phyloP scores from a whole-genome alignment of 257 asterid species.

The Fraxinus cuspidata region DNA sequence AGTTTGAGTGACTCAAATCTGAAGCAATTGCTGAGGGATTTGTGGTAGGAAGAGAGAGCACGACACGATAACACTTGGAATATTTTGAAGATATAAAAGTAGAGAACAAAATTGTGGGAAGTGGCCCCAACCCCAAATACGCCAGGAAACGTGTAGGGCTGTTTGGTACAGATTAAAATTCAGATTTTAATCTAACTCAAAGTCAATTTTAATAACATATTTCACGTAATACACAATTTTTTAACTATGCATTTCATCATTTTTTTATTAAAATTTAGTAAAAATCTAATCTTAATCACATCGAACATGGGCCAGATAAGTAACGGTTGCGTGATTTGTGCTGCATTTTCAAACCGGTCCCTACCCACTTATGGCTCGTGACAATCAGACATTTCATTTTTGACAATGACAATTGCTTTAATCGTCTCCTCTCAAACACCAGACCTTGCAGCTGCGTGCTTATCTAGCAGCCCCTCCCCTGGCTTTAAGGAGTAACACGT shows the following conservation, averaged over 20 bases:
- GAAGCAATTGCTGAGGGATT: no score
- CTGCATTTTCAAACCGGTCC: constrained; percentile 11
- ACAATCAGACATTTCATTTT: not conserved
- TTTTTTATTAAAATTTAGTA: no score
- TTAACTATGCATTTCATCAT: no score
- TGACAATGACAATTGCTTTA: not conserved
- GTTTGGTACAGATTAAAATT: no score
- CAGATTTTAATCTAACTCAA: no score
- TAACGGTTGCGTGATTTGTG: constrained; percentile 31
- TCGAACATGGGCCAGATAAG: not conserved
- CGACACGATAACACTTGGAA: not conserved
- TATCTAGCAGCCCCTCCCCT: not conserved
- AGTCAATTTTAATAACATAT: no score
- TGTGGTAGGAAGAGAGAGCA: not conserved
- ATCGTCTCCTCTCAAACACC: not conserved
- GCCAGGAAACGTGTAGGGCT: constrained; percentile 20
- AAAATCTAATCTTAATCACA: no score
- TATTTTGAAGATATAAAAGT: not conserved
- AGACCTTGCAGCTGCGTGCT: not conserved
- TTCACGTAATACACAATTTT: no score
- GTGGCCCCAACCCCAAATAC: not conserved
- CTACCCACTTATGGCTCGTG: constrained; percentile 17
- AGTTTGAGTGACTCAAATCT: not conserved
- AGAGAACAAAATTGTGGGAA: not conserved
- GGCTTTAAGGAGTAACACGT: not conserved